Evolutionary conservation across 164 flowering plant species (phyloP), one percentile per base, ranked within the genome.

Genomic region (Santalum album): DNA sequence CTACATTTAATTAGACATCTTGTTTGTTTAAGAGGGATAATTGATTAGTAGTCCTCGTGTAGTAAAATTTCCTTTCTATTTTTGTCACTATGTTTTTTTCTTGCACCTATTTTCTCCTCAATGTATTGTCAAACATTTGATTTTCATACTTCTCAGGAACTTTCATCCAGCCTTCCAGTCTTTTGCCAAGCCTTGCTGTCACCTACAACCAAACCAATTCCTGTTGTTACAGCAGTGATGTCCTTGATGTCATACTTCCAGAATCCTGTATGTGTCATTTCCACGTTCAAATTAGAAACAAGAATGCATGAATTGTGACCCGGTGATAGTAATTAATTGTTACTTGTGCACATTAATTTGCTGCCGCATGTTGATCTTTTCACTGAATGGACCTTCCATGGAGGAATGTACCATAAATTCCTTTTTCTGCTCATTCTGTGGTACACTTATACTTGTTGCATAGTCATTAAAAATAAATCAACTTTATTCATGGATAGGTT

Each of bases 111-210:
- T 29, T 29, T 29, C 34, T 29, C 34, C 6, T 4, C 9, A 29
- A 29, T 29, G 4, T 29, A 29, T n/a, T 42, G 19, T 42, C 4
- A 17, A 17, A 17, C 7, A 17, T 18, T 21, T 1, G 6, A 14
- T 44, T 26, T 49, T 29, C 7, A 36, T 19, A 45, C 20, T 38
- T 65, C 79, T 29, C 86, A 90, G 98, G 90, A 82, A 61, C 20
- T 47, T 19, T 39, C 72, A 12, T 60, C 79, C 26, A 63, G 74
- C 55, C 47, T 69, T 55, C 70, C 86, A 25, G 70, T 68, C 23
- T 82, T 92, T 73, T 77, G 73, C 64, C 95, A 87, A 73, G 79
- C 82, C 22, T 38, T 89, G 68, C 59, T 92, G 60, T 87, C 91
- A 59, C 69, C 79, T 45, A 49, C 74, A 12, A 78, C 79, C 18